Percentiles rank a stretch among this genome's conserved stretches.
phyloP scores from a whole-genome alignment of 495 filamentous ascomycete species.

The Cercophora newfieldiana region DNA sequence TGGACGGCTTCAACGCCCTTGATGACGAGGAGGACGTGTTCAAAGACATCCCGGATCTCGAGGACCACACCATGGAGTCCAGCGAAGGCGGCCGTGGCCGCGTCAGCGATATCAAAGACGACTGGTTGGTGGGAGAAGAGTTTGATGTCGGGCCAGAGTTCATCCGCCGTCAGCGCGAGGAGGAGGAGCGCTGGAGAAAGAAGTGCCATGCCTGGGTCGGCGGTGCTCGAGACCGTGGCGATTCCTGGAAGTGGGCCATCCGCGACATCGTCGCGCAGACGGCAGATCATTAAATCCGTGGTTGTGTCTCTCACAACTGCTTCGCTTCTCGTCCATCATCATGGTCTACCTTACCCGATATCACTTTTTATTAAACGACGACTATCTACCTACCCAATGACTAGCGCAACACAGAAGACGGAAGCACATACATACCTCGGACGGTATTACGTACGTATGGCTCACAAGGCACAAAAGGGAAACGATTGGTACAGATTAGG shows the following conservation, averaged over 20 bases:
- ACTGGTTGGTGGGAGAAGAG: conserved; percentile 88
- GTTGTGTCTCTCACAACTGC: not conserved
- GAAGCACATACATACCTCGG: conserved; percentile 3
- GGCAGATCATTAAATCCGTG: conserved; percentile 17
- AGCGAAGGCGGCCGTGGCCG: conserved; percentile 38
- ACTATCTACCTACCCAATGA: not conserved
- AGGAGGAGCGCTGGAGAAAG: conserved; percentile 86
- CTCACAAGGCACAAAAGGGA: conserved; percentile 2
- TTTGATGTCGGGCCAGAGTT: conserved; percentile 98
- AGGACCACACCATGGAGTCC: conserved; percentile 49
- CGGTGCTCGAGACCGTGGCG: conserved; percentile 37
- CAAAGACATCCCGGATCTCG: conserved; percentile 56
- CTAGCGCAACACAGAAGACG: not conserved
- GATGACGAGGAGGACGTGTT: conserved; percentile 62
- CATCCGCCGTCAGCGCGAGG: conserved; percentile 80
- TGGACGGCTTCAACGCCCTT: conserved; percentile 78
- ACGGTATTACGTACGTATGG: not conserved
- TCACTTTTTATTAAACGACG: conserved; percentile 5
- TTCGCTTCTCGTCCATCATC: conserved; percentile 11
- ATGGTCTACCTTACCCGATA: not conserved
- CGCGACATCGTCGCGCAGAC: conserved; percentile 46
- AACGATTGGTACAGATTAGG: not conserved
- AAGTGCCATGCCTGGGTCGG: conserved; percentile 78
- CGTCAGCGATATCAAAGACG: conserved; percentile 62
- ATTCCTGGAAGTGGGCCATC: conserved; percentile 51